phyloP scores from a whole-genome alignment of 768 basidiomycete species.

The Chalciporus sphaerocephalus region DNA sequence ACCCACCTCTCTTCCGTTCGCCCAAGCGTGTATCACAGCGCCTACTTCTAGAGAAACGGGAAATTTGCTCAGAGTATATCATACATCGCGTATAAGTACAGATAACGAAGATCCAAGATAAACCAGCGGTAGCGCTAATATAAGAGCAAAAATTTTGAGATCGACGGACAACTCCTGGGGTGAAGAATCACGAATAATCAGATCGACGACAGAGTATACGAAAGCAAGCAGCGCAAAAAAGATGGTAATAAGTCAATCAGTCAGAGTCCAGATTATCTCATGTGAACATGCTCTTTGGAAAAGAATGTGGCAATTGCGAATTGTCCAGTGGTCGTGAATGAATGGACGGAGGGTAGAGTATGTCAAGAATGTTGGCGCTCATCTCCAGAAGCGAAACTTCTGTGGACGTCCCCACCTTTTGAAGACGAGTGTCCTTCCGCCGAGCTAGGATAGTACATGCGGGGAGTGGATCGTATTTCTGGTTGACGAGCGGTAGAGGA shows the following conservation, averaged over 20 bases:
- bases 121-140: constrained; percentile 1
- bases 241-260: constrained; percentile 26
- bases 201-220: constrained; percentile 16
- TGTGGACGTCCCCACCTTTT: constrained; percentile 24
- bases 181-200: constrained; percentile 6
- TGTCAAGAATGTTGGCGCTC: constrained; percentile 10
- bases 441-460: constrained; percentile 20
- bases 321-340: constrained; percentile 10
- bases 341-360: constrained; percentile 8
- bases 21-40: neutral
- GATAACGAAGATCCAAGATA: constrained; percentile 20
- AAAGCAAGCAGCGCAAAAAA: constrained; percentile 26
- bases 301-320: constrained; percentile 8
- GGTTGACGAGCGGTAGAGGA: constrained; percentile 13
- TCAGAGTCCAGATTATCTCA: constrained; percentile 27
- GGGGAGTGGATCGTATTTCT: constrained; percentile 19
- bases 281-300: constrained; percentile 7
- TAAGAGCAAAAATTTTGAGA: neutral
- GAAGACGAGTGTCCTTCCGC: constrained; percentile 11
- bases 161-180: constrained; percentile 4
- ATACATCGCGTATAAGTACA: constrained; percentile 31
- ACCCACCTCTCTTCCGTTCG: no score
- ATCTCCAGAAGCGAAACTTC: constrained; percentile 10
- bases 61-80: constrained; percentile 16
- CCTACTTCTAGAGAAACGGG: neutral